A percentile compares a stretch with the other conserved stretches of the same genome.
These are phyloP conservation scores for Russula brevipes DNA, from an alignment of 768 basidiomycete species.

Conservation along the genomic window DNA sequence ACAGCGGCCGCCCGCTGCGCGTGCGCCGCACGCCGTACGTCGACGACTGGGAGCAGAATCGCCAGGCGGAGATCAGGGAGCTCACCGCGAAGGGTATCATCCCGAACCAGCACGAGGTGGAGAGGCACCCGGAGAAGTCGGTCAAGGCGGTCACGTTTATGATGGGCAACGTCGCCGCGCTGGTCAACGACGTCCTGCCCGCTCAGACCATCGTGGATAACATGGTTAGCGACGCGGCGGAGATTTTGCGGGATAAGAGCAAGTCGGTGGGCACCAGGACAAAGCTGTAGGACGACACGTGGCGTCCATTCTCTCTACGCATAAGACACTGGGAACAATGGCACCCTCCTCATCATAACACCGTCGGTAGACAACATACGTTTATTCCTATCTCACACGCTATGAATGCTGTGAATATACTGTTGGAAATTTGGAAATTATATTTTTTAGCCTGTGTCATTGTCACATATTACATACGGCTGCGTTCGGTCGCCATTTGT, in stretches of 20 bases:
- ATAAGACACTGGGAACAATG: background rate
- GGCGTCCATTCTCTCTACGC: background rate
- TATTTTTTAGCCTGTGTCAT: no score
- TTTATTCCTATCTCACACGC: background rate
- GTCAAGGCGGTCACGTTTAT: constrained; percentile 65
- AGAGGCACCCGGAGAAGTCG: constrained; percentile 78
- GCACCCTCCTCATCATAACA: background rate
- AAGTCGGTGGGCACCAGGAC: constrained; percentile 41
- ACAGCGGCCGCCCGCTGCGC: constrained; percentile 83
- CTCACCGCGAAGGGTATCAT: constrained; percentile 81
- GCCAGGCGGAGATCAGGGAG: constrained; percentile 74
- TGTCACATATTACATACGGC: no score
- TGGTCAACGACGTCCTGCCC: constrained; percentile 71
- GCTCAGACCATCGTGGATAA: constrained; percentile 78
- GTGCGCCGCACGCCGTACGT: constrained; percentile 83
- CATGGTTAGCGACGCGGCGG: constrained; percentile 62
- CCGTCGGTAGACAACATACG: background rate
- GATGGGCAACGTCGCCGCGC: constrained; percentile 75
- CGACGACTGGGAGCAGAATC: constrained; percentile 77
- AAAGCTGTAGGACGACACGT: background rate
- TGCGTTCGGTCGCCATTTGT: no score
- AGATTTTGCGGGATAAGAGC: constrained; percentile 40
- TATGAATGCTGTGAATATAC: background rate
- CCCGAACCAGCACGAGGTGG: constrained; percentile 64
- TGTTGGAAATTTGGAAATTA: no score